Evolutionary conservation across 768 basidiomycete genomes (phyloP).

Genomic region (Pleurotus platypus): DNA sequence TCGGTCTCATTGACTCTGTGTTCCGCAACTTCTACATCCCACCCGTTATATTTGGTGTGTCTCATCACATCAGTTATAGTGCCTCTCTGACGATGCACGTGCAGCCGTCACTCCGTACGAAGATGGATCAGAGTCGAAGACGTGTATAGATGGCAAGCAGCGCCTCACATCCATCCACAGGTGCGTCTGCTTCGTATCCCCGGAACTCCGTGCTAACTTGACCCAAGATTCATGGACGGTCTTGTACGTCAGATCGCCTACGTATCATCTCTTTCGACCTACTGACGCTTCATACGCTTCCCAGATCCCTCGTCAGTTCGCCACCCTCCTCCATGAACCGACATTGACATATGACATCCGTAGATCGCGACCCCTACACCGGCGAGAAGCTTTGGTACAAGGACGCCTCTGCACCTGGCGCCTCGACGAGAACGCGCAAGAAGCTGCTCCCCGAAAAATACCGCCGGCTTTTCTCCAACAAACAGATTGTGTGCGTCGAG

Average conservation of each 20-base stretch:
- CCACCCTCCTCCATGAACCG: neutral
- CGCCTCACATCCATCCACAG: conserved; percentile 61
- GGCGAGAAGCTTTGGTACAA: conserved; percentile 58
- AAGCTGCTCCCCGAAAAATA: conserved; percentile 50
- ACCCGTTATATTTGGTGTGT: conserved; percentile 61
- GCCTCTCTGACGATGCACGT: conserved; percentile 30
- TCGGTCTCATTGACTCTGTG: conserved; percentile 59
- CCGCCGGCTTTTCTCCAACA: conserved; percentile 54
- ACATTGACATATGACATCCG: neutral
- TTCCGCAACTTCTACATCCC: conserved; percentile 65
- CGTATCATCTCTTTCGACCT: conserved; percentile 2
- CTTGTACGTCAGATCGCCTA: conserved; percentile 36
- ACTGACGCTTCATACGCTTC: conserved; percentile 9
- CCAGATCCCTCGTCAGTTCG: conserved; percentile 39
- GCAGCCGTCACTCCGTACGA: conserved; percentile 46
- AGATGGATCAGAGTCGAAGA: conserved; percentile 54
- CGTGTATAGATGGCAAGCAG: conserved; percentile 75
- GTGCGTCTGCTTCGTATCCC: conserved; percentile 24
- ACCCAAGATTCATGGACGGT: conserved; percentile 49
- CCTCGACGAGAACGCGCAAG: conserved; percentile 10
- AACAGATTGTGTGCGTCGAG: conserved; percentile 50
- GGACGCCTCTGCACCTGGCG: conserved; percentile 14
- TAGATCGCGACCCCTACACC: conserved; percentile 54
- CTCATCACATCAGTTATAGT: conserved; percentile 18
- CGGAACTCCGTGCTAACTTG: neutral